phyloP scores from a whole-genome alignment of 2,329 filamentous ascomycete species.

The Sporothrix schenckii region DNA sequence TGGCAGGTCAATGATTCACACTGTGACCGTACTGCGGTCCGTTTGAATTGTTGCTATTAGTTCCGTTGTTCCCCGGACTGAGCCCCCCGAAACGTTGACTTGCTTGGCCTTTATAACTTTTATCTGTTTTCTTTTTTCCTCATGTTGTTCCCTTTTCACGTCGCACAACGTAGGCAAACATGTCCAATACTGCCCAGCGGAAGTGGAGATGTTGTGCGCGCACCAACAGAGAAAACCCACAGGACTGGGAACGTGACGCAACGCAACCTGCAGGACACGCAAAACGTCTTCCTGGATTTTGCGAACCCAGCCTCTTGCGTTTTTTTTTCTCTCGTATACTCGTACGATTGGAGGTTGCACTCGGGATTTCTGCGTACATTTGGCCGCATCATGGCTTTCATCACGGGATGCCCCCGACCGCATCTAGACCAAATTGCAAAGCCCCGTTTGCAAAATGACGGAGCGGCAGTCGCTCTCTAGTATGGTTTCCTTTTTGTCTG shows the following conservation, averaged over 20 bases:
- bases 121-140: background rate
- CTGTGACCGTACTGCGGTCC: background rate
- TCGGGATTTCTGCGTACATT: background rate
- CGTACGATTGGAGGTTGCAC: too few relatives aligned
- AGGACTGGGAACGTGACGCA: background rate
- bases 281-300: background rate
- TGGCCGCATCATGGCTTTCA: background rate
- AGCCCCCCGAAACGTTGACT: background rate
- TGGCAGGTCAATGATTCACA: background rate
- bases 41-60: background rate
- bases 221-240: background rate
- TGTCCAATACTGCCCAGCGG: background rate
- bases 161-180: background rate
- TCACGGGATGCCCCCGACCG: background rate
- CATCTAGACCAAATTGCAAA: background rate
- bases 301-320: background rate
- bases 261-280: background rate
- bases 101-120: background rate
- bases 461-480: background rate
- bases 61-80: constrained; percentile 10
- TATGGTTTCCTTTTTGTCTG: background rate
- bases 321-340: background rate
- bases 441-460: background rate
- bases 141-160: background rate
- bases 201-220: constrained; percentile 8